These are phyloP conservation scores for Schizochytrium sp. DNA, from an alignment of 108 stramenopile species.

Conservation along the genomic window DNA sequence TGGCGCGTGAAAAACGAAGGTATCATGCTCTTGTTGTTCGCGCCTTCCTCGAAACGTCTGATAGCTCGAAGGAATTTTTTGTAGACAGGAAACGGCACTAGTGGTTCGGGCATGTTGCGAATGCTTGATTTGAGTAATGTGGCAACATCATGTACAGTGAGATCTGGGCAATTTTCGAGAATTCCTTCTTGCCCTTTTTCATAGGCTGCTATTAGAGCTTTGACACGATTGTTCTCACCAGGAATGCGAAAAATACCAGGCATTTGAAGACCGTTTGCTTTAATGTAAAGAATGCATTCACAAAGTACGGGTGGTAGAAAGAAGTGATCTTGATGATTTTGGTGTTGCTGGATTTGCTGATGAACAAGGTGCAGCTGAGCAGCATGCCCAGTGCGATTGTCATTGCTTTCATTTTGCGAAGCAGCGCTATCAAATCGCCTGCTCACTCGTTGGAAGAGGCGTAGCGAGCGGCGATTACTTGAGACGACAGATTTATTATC, in stretches of 20 bases:
- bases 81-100: conserved; percentile 45
- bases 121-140: conserved; percentile 11
- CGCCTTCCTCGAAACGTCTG: conserved; percentile 4
- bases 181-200: neutral
- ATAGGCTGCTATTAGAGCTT: conserved; percentile 41
- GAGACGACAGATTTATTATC: neutral
- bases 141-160: conserved; percentile 50
- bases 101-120: conserved; percentile 54
- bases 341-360: neutral
- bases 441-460: neutral
- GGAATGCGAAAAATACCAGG: conserved; percentile 5
- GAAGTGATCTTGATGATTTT: neutral
- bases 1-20: conserved; percentile 9
- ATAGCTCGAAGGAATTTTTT: conserved; percentile 51
- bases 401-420: neutral
- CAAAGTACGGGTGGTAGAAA: conserved; percentile 32
- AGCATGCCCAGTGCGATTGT: no score
- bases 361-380: neutral
- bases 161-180: neutral
- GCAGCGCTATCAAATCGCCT: neutral
- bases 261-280: conserved; percentile 9
- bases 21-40: neutral
- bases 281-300: conserved; percentile 24
- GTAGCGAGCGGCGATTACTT: neutral
- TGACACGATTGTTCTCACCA: conserved; percentile 43